These are phyloP conservation scores for Garcia nutans DNA, from an alignment of 345 rosid species.

Conservation along the genomic window DNA sequence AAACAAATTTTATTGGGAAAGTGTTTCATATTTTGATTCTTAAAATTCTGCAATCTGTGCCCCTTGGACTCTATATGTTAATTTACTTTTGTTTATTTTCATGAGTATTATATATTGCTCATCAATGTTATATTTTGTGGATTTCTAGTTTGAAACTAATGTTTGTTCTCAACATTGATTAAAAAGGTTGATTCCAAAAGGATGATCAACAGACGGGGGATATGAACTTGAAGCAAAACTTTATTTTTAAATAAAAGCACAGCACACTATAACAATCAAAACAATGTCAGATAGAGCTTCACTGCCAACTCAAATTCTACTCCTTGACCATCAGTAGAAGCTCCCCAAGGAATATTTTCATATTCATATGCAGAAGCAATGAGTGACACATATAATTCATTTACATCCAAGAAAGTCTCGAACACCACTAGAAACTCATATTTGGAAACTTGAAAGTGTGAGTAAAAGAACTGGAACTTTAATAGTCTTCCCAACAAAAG, in stretches of 20 bases:
- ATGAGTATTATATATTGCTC: neutral
- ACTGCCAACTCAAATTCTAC: neutral
- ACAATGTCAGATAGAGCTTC: neutral
- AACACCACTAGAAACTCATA: neutral
- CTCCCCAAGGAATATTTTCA: neutral
- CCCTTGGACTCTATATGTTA: neutral
- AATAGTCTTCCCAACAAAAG: constrained; percentile 1
- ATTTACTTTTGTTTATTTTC: neutral
- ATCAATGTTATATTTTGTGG: neutral
- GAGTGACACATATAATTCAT: neutral
- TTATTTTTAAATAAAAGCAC: no score
- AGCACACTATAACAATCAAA: neutral
- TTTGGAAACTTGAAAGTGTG: no score
- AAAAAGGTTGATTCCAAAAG: neutral
- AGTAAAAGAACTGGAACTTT: constrained; percentile 5
- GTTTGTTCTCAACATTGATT: neutral
- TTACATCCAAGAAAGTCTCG: neutral
- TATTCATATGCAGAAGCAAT: neutral
- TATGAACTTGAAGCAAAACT: no score
- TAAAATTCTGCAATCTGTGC: neutral
- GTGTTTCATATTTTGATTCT: neutral
- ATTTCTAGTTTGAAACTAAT: neutral
- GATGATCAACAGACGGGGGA: neutral
- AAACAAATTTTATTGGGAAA: neutral
- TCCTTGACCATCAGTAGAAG: neutral